phyloP scores from a whole-genome alignment of 2,329 filamentous ascomycete genomes.

The Helminthosporium solani region DNA sequence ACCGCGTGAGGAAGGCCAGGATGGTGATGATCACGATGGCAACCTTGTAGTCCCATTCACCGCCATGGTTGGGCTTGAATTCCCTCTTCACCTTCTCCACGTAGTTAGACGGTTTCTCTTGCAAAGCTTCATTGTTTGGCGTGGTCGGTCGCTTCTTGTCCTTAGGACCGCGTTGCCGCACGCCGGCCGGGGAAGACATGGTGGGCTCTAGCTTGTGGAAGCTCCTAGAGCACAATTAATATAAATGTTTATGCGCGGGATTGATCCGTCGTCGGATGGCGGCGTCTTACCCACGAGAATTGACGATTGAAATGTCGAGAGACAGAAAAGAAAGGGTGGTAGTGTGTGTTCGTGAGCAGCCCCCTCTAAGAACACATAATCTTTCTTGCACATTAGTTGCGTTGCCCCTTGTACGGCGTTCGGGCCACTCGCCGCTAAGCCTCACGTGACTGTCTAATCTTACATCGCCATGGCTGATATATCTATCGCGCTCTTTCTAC shows the following conservation, averaged over 20 bases:
- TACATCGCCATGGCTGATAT: too few species aligned
- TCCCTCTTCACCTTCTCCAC: conserved; percentile 35
- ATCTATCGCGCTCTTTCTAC: not conserved
- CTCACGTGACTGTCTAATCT: not conserved
- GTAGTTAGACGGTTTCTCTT: conserved; percentile 20
- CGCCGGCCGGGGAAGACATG: conserved; percentile 42
- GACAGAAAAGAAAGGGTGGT: conserved; percentile 19
- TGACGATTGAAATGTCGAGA: conserved; percentile 16
- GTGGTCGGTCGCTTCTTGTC: conserved; percentile 42
- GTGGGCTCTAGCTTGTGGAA: conserved; percentile 25
- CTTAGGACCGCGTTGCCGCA: conserved; percentile 42
- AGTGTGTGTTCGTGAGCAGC: conserved; percentile 17
- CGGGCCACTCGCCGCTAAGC: not conserved
- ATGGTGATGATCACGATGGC: conserved; percentile 74
- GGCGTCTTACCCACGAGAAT: conserved; percentile 22
- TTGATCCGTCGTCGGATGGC: conserved; percentile 1
- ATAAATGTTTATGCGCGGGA: conserved; percentile 1
- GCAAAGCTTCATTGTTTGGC: conserved; percentile 33
- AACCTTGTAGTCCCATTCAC: conserved; percentile 83
- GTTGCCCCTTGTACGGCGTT: not conserved
- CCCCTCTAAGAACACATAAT: conserved; percentile 15
- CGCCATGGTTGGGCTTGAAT: conserved; percentile 44
- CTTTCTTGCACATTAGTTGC: conserved; percentile 4
- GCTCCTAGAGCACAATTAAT: conserved; percentile 29
- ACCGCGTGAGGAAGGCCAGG: conserved; percentile 85